These are phyloP conservation scores for Penicillium steckii DNA, from an alignment of 495 filamentous ascomycete genomes.

Conservation along the genomic window DNA sequence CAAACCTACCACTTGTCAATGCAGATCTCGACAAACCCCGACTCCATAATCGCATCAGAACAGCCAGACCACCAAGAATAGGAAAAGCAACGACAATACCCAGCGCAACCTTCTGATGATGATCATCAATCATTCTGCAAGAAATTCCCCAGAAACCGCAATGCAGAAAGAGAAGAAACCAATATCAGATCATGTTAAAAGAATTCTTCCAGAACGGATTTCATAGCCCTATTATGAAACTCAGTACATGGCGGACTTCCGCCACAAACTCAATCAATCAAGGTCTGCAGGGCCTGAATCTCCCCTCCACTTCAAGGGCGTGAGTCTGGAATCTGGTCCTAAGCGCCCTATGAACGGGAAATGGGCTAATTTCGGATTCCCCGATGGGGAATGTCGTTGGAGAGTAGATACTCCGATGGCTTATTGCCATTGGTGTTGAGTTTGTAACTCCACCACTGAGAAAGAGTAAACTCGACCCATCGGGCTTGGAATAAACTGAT, in stretches of 20 bases:
- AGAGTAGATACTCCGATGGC: background rate
- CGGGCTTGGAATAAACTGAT: too few relatives aligned
- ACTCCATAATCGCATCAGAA: slow-evolving; percentile 42
- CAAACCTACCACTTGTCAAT: slow-evolving; percentile 23
- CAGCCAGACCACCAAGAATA: slow-evolving; percentile 40
- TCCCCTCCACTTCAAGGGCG: background rate
- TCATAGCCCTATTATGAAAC: background rate
- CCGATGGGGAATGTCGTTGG: background rate
- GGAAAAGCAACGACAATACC: slow-evolving; percentile 49
- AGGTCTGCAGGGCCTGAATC: background rate
- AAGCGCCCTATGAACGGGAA: background rate
- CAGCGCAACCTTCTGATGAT: slow-evolving; percentile 40
- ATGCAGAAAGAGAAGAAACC: background rate
- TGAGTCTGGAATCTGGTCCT: background rate
- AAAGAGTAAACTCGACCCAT: too few relatives aligned
- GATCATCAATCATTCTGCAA: slow-evolving; percentile 20
- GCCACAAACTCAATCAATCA: background rate
- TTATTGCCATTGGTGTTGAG: background rate
- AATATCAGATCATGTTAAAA: background rate
- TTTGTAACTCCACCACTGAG: background rate
- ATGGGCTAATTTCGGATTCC: background rate
- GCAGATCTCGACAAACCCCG: slow-evolving; percentile 38
- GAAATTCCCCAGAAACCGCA: background rate
- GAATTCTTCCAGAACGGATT: background rate
- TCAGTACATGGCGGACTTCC: background rate